These are phyloP conservation scores for Debaryomyces sp. DNA, from an alignment of 1,139 yeast species.

Conservation along the genomic window DNA sequence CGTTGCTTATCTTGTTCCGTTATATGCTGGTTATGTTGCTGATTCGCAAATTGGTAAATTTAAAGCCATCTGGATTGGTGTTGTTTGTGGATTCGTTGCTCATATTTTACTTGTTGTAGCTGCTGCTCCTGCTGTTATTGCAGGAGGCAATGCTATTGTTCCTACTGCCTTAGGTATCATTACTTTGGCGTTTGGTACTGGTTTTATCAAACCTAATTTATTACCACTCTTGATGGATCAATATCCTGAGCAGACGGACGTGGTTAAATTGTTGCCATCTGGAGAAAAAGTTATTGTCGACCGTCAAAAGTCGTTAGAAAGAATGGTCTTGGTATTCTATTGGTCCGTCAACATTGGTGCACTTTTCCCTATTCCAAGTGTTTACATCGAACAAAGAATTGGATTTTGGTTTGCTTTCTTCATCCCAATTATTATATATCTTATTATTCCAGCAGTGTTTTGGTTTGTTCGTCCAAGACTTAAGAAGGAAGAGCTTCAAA, in stretches of 20 bases:
- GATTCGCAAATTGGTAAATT: conserved; percentile 46
- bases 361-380: conserved; percentile 74
- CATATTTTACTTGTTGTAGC: conserved; percentile 39
- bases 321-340: conserved; percentile 77
- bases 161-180: conserved; percentile 41
- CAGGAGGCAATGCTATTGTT: conserved; percentile 35
- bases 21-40: conserved; percentile 47
- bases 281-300: conserved; percentile 75
- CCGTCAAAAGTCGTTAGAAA: conserved; percentile 69
- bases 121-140: conserved; percentile 40
- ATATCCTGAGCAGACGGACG: conserved; percentile 55
- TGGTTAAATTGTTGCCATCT: conserved; percentile 56
- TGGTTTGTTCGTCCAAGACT: conserved; percentile 39
- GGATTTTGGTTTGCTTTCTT: conserved; percentile 82
- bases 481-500: conserved; percentile 42
- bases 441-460: conserved; percentile 51
- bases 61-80: conserved; percentile 46
- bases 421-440: conserved; percentile 55
- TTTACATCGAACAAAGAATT: conserved; percentile 66
- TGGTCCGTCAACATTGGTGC: conserved; percentile 83
- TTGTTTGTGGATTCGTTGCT: conserved; percentile 26
- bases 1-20: conserved; percentile 46
- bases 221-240: conserved; percentile 57
- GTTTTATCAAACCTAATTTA: conserved; percentile 54
- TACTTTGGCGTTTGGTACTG: conserved; percentile 47